Evolutionary conservation across 352 stramenopile genomes (phyloP).

Genomic region (Pythium sp.): DNA sequence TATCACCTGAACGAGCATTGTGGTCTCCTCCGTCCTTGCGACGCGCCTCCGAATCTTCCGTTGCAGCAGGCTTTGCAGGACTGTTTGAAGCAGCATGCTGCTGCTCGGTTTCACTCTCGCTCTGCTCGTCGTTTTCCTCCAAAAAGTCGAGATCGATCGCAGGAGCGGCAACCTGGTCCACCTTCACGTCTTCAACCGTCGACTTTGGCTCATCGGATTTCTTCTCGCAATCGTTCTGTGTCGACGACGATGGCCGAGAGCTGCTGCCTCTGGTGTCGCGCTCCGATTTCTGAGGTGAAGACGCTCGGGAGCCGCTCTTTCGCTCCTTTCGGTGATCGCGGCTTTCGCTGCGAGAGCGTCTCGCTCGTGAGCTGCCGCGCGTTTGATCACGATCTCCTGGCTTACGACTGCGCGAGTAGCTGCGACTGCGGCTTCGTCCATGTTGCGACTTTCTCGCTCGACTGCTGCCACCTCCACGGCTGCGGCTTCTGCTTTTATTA

Average conservation of each 20-base stretch:
- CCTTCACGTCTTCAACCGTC: slow-evolving; percentile 68
- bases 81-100: neutral
- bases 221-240: slow-evolving; percentile 19
- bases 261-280: slow-evolving; percentile 6
- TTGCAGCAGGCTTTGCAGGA: neutral
- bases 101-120: slow-evolving; percentile 41
- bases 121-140: slow-evolving; percentile 44
- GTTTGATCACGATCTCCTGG: slow-evolving; percentile 29
- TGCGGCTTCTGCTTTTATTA: slow-evolving; percentile 40
- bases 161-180: slow-evolving; percentile 72
- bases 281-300: slow-evolving; percentile 10
- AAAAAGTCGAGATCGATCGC: slow-evolving; percentile 86
- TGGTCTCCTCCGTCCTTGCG: slow-evolving; percentile 1
- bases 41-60: neutral
- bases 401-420: slow-evolving; percentile 42
- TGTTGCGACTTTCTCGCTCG: slow-evolving; percentile 15
- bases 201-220: slow-evolving; percentile 17
- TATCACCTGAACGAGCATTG: slow-evolving; percentile 1
- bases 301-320: slow-evolving; percentile 13
- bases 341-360: slow-evolving; percentile 49
- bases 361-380: slow-evolving; percentile 26
- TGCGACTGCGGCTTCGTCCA: slow-evolving; percentile 53
- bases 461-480: slow-evolving; percentile 28
- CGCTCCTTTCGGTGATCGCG: slow-evolving; percentile 24
- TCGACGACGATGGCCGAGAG: neutral